These are phyloP conservation scores for Tarenaya hassleriana DNA, from an alignment of 345 rosid genomes.

Conservation along the genomic window DNA sequence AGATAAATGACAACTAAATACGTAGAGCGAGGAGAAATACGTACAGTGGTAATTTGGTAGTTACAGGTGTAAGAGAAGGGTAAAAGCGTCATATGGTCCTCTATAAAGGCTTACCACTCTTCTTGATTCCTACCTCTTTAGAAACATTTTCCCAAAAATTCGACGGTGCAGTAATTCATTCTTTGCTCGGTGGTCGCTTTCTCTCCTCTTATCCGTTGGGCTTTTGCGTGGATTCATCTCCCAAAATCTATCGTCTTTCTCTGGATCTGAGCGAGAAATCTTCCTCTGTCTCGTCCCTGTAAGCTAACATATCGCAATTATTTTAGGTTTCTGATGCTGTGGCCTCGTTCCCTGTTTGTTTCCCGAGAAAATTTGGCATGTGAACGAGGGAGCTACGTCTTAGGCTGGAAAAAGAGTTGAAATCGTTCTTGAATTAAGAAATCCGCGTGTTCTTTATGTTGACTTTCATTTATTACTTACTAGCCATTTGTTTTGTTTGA, in stretches of 20 bases:
- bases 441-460: neutral
- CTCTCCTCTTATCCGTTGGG: constrained; percentile 6
- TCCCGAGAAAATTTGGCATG: neutral
- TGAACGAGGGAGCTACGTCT: neutral
- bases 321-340: neutral
- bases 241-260: constrained; percentile 15
- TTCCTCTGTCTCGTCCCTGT: constrained; percentile 14
- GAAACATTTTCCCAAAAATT: neutral
- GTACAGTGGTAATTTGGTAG: neutral
- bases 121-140: constrained; percentile 10
- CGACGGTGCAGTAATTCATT: too few relatives aligned
- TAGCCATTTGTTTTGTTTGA: too few relatives aligned
- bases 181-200: neutral
- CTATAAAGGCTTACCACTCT: constrained; percentile 19
- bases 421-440: neutral
- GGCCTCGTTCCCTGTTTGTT: neutral
- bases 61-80: neutral
- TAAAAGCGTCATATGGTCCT: constrained; percentile 14
- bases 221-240: constrained; percentile 6
- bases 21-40: neutral
- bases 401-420: constrained; percentile 6
- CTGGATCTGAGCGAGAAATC: constrained; percentile 16
- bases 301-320: constrained; percentile 13
- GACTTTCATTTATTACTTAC: neutral
- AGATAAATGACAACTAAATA: neutral